A percentile compares a stretch with the other conserved stretches of the same genome.
These are phyloP conservation scores for Lactifluus pinguis DNA, from an alignment of 768 basidiomycete species.

Conservation along the genomic window DNA sequence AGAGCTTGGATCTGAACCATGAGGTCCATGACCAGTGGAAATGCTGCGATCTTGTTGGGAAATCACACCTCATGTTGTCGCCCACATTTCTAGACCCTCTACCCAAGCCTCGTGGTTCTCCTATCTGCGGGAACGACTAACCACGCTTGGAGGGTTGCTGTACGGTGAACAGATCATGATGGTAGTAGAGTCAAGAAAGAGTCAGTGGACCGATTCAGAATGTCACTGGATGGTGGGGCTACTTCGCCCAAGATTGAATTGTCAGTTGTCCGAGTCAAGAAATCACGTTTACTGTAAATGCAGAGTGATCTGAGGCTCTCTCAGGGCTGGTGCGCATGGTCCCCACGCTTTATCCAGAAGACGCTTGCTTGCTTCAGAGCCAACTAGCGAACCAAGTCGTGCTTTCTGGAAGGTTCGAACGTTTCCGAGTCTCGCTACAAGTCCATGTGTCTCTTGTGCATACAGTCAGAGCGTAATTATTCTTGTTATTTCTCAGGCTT, in stretches of 20 bases:
- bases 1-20: conserved; percentile 2
- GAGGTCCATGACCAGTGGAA: conserved; percentile 5
- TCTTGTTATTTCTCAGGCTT: neutral
- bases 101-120: conserved; percentile 10
- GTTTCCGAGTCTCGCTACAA: neutral
- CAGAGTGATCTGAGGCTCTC: neutral
- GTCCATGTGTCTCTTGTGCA: neutral
- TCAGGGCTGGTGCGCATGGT: neutral
- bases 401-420: neutral
- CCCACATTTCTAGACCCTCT: conserved; percentile 1
- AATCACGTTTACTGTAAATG: neutral
- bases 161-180: neutral
- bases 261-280: neutral
- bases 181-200: neutral
- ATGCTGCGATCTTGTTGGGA: conserved; percentile 2
- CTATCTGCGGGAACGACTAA: neutral
- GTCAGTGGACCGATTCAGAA: neutral
- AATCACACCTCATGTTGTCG: conserved; percentile 8
- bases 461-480: neutral
- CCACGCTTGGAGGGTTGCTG: neutral
- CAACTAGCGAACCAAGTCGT: neutral
- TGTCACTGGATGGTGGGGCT: neutral
- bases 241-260: neutral
- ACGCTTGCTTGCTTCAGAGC: too few relatives aligned
- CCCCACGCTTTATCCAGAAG: neutral